phyloP scores from a whole-genome alignment of 176 grass and related monocot genomes.

The Rhynchospora breviuscula region DNA sequence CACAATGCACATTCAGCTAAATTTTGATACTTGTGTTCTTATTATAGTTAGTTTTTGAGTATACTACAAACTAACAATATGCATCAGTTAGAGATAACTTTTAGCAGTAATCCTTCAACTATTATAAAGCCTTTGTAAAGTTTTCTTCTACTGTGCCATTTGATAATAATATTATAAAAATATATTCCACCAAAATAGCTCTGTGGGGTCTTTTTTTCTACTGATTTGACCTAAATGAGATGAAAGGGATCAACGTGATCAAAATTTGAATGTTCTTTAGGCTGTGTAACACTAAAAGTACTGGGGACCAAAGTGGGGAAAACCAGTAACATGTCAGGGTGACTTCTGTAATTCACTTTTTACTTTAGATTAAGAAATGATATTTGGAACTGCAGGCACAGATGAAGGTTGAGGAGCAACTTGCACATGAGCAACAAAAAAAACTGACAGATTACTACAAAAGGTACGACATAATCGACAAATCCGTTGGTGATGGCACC shows the following conservation, averaged over 20 bases:
- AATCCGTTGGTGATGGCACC: constrained; percentile 12
- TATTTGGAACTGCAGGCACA: constrained; percentile 33
- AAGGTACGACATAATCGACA: constrained; percentile 39
- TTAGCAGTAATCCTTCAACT: background rate
- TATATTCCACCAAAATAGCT: background rate
- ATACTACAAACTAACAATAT: no score
- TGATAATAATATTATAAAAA: no score
- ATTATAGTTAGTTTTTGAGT: background rate
- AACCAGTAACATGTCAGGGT: background rate
- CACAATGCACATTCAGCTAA: background rate
- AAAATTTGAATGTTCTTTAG: background rate
- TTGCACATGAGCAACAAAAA: constrained; percentile 45
- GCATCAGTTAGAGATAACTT: background rate
- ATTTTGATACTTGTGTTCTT: background rate
- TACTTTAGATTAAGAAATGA: background rate
- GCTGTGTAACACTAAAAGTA: background rate
- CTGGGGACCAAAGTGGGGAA: background rate
- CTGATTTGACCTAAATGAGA: background rate
- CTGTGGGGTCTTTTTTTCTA: background rate
- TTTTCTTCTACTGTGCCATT: background rate
- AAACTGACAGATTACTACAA: constrained; percentile 28
- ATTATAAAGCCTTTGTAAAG: background rate
- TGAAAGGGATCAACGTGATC: background rate
- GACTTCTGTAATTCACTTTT: background rate
- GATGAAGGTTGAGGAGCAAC: constrained; percentile 33